phyloP scores from a whole-genome alignment of 139 green algal species.

The Asterochloris erici region DNA sequence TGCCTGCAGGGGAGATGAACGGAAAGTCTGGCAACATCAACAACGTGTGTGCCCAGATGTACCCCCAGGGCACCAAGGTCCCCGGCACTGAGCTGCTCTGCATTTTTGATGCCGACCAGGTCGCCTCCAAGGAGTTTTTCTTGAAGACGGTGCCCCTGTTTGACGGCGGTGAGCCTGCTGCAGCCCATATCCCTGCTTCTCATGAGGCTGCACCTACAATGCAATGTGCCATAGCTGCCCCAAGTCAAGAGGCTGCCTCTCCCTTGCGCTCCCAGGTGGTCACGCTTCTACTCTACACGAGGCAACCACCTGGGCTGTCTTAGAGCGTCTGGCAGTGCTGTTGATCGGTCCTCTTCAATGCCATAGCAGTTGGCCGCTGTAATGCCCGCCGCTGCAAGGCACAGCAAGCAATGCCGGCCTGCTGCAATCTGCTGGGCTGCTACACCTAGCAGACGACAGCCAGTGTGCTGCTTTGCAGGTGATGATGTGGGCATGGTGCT shows the following conservation, averaged over 20 bases:
- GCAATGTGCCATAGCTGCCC: constrained; percentile 11
- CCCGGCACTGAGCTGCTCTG: constrained; percentile 62
- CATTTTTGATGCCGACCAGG: constrained; percentile 79
- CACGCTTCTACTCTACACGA: neutral
- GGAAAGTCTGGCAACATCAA: constrained; percentile 85
- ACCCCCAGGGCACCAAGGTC: constrained; percentile 45
- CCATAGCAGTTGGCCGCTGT: neutral
- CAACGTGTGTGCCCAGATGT: constrained; percentile 53
- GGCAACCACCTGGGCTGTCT: neutral
- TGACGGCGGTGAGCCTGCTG: constrained; percentile 40
- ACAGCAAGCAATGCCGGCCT: neutral
- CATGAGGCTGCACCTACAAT: constrained; percentile 23
- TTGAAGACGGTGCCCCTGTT: constrained; percentile 62
- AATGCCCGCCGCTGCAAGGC: no score
- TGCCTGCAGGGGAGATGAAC: constrained; percentile 62
- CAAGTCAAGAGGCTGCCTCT: neutral
- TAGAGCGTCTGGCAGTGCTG: neutral
- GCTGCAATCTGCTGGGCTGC: neutral
- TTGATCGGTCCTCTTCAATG: neutral
- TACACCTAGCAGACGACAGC: no score
- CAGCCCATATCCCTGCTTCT: neutral
- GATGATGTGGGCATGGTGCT: constrained; percentile 28
- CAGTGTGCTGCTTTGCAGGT: neutral
- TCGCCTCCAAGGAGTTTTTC: constrained; percentile 72
- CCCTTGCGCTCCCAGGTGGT: neutral